Conservation (phyloP, 2,329 filamentous ascomycete species). For the Fonsecaea pugnacius region DNA sequence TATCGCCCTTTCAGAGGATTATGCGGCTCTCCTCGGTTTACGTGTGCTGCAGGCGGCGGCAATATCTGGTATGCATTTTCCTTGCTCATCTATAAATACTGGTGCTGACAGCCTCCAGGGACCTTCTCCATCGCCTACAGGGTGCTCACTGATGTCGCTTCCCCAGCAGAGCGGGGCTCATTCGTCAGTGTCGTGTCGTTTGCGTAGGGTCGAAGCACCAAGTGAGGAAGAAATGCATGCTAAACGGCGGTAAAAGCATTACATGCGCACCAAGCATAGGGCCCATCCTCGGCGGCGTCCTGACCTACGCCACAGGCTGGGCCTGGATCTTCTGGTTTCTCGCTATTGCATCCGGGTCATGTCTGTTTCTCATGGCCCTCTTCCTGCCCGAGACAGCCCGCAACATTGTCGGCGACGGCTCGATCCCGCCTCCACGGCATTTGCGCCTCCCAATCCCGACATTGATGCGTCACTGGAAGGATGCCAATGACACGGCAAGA, state of each 20-base stretch:
- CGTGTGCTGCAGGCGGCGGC: slow-evolving; percentile 51
- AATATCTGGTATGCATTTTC: slow-evolving; percentile 41
- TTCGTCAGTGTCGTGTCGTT: slow-evolving; percentile 40
- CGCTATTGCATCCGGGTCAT: slow-evolving; percentile 48
- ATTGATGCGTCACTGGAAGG: neutral
- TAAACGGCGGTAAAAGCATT: slow-evolving; percentile 45
- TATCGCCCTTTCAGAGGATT: slow-evolving; percentile 46
- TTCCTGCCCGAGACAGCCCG: slow-evolving; percentile 44
- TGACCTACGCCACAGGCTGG: slow-evolving; percentile 56
- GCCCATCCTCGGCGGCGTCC: slow-evolving; percentile 56
- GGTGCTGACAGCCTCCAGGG: slow-evolving; percentile 44
- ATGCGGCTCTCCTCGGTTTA: slow-evolving; percentile 44
- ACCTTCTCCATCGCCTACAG: slow-evolving; percentile 41
- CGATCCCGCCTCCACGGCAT: slow-evolving; percentile 27
- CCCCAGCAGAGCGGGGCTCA: slow-evolving; percentile 40
- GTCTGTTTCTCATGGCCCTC: slow-evolving; percentile 32
- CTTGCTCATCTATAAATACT: slow-evolving; percentile 48
- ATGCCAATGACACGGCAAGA: neutral
- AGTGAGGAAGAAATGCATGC: too few species aligned
- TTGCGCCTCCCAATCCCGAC: neutral
- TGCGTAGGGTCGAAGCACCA: slow-evolving; percentile 37
- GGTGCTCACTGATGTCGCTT: slow-evolving; percentile 42
- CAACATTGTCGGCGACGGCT: slow-evolving; percentile 43
- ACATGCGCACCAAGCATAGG: slow-evolving; percentile 53
- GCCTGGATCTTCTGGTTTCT: slow-evolving; percentile 60